Conservation (phyloP, 768 basidiomycete species). For the Pleurotus ostreatus region DNA sequence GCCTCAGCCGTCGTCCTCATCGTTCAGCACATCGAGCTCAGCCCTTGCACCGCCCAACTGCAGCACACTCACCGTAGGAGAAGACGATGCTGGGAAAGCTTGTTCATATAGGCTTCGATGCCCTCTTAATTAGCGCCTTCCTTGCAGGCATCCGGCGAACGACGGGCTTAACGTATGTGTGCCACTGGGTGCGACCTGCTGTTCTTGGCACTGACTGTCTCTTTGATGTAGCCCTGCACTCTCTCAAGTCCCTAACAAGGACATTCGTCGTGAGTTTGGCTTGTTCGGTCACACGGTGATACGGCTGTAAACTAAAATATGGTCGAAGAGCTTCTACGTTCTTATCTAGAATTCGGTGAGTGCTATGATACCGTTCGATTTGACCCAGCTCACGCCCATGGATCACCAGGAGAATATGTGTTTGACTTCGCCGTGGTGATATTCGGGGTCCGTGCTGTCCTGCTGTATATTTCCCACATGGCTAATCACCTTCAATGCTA, state of each 20-base stretch:
- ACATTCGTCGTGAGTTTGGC: conserved; percentile 68
- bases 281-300: neutral
- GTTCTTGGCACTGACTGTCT: neutral
- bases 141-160: conserved; percentile 82
- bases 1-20: neutral
- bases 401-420: conserved; percentile 65
- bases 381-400: conserved; percentile 5
- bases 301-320: neutral
- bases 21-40: neutral
- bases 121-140: conserved; percentile 72
- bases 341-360: conserved; percentile 80
- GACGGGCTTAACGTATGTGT: conserved; percentile 74
- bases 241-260: conserved; percentile 80
- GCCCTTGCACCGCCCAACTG: neutral
- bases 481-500: neutral
- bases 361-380: conserved; percentile 2
- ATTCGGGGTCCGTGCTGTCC: conserved; percentile 57
- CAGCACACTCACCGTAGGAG: neutral
- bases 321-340: conserved; percentile 59
- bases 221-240: conserved; percentile 59
- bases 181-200: conserved; percentile 20
- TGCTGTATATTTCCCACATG: neutral
- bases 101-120: conserved; percentile 74
- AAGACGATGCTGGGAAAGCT: conserved; percentile 13
- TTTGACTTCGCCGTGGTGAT: conserved; percentile 87